Percentiles rank a stretch among this genome's conserved stretches.
phyloP scores from a whole-genome alignment of 441 rosid genomes.

The Melastoma candidum region DNA sequence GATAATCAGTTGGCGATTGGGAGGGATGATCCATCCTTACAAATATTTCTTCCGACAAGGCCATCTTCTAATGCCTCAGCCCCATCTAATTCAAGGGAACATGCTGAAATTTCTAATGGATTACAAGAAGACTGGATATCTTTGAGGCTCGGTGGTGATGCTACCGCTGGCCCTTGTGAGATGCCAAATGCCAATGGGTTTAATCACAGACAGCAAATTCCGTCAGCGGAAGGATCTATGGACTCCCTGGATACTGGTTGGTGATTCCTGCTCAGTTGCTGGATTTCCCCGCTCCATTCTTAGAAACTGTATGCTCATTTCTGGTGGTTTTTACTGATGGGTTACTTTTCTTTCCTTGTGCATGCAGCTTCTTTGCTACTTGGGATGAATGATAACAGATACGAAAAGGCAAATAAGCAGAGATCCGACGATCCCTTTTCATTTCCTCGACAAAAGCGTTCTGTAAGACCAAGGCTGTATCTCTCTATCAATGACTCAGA shows the following conservation, averaged over 20 bases:
- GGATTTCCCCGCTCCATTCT: not conserved
- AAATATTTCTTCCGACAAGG: constrained; percentile 85
- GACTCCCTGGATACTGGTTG: constrained; percentile 66
- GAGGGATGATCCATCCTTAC: constrained; percentile 84
- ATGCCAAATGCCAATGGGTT: constrained; percentile 39
- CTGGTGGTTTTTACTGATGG: constrained; percentile 1
- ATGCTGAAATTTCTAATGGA: constrained; percentile 70
- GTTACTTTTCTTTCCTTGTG: constrained; percentile 18
- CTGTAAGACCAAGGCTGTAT: constrained; percentile 64
- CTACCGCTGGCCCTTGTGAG: constrained; percentile 40
- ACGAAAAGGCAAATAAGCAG: constrained; percentile 59
- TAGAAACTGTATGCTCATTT: no score
- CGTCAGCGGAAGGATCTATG: constrained; percentile 39
- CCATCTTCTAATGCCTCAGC: constrained; percentile 48
- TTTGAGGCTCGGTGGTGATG: constrained; percentile 84
- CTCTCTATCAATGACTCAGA: constrained; percentile 72
- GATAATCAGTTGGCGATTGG: constrained; percentile 63
- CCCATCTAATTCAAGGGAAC: constrained; percentile 52
- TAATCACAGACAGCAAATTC: constrained; percentile 42
- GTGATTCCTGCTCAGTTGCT: constrained; percentile 24
- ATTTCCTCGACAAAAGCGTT: constrained; percentile 84
- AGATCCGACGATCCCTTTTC: constrained; percentile 66
- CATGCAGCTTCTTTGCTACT: constrained; percentile 77
- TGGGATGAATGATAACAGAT: constrained; percentile 63
- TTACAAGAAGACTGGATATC: constrained; percentile 89